Base-by-base conservation (phyloP, 1,284 basidiomycete genomes). In the Apiotrichum montevideense region DNA sequence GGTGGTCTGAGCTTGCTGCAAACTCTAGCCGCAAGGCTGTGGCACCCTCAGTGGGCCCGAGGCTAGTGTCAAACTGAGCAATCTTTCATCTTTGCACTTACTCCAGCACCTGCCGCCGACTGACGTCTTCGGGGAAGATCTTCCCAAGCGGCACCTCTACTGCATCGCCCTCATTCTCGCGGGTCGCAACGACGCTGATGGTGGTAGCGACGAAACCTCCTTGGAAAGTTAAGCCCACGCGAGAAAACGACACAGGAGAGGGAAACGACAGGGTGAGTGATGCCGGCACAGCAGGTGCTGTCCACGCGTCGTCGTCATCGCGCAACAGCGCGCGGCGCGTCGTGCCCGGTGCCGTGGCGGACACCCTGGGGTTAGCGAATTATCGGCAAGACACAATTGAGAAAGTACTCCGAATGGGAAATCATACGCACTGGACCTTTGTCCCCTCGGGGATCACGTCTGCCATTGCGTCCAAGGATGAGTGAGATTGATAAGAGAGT, bases 201-300 rank as follows among this genome's bases (percentile, higher is more conserved):
- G 67, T 49, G 2, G 69, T 74, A 0, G 68, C 71, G 1, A 72
- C 71, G 52, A 78, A 78, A 0, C 77, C 77, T 39, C 77, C 77
- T 52, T 77, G 75, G 55, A 77, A 78, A 1, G 74, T 76, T 21
- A 77, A 52, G 1, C 71, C 69, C 7, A 78, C 41, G 8, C 10
- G 46, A 35, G 69, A 66, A 3, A 64, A 63, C 0, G 72, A 42
- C n/a, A 74, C 50, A 2, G 73, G 66, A 0, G 54, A 35, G 3
- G 71, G 66, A 59, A 75, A 74, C 3, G 54, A 56, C 29, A 77
- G 66, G 6, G 55, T 59, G 29, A 77, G 63, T 51, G 66, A 62
- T 33, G 77, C 63, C 2, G 62, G 68, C 40, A 68, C 65, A 14
- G 70, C 68, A n/a, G 71, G 64, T 1, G 69, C 58, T 4, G 68